phyloP scores from a whole-genome alignment of 1,284 basidiomycete species.

The Rhizopogon parksii region DNA sequence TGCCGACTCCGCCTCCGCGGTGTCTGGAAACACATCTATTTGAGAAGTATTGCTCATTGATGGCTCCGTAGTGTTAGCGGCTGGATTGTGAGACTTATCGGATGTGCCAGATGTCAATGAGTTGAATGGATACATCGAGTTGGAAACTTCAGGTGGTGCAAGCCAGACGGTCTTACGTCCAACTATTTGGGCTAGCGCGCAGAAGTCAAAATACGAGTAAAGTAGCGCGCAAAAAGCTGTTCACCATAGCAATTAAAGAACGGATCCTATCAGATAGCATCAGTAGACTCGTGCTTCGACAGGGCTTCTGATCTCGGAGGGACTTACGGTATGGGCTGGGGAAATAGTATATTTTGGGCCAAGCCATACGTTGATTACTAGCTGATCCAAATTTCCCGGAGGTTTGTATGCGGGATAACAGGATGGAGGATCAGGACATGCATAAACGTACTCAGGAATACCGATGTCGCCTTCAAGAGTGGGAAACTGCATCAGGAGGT shows the following conservation, averaged over 20 bases:
- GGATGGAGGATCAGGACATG: constrained; percentile 43
- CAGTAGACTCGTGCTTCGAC: background rate
- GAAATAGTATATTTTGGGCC: constrained; percentile 74
- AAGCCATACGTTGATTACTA: constrained; percentile 84
- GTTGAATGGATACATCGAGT: constrained; percentile 23
- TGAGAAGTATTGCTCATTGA: constrained; percentile 61
- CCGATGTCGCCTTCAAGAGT: constrained; percentile 65
- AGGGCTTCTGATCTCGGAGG: background rate
- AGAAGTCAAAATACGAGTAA: constrained; percentile 8
- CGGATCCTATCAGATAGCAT: constrained; percentile 60
- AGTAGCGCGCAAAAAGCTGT: constrained; percentile 7
- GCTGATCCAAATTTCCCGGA: constrained; percentile 61
- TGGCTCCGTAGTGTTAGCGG: constrained; percentile 33
- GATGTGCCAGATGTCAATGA: constrained; percentile 4
- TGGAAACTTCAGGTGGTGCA: constrained; percentile 54
- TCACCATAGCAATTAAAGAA: constrained; percentile 88
- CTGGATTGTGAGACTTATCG: constrained; percentile 30
- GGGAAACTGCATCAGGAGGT: constrained; percentile 82
- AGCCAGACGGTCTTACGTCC: constrained; percentile 92
- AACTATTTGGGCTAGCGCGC: constrained; percentile 69
- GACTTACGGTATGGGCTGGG: constrained; percentile 85
- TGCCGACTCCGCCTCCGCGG: constrained; percentile 15
- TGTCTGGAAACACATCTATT: constrained; percentile 57
- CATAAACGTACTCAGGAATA: constrained; percentile 85
- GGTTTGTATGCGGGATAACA: constrained; percentile 51